Evolutionary conservation across 768 basidiomycete genomes (phyloP), one percentile per base, ranked within the genome.

Genomic region (Leccinellum rugosiceps): DNA sequence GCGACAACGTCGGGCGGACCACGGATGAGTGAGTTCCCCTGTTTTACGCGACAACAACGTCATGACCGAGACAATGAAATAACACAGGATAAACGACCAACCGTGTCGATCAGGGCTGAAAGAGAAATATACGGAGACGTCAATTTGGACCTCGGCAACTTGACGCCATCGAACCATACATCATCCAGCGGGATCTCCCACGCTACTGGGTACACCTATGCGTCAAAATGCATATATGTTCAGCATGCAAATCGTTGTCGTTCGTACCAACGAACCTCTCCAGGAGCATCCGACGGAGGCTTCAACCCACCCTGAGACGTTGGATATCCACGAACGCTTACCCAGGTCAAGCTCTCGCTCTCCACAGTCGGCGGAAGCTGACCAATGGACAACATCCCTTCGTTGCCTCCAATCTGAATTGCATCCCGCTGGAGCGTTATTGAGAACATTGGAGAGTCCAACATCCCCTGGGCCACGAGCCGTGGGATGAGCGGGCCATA

Each of bases 21-120:
- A 23, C 90, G 87, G 53, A 92, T 77, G 44, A 89, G 79, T 9
- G 88, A 90, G 72, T 85, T 90, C 0, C 90, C 90, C 87, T 90
- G 56, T 35, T 50, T 25, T 19, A 9, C n/a, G n/a, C 9, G n/a
- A 34, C 35, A 28, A 48, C 6, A 51, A 19, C 14, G 28, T 30
- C 11, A 21, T 38, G 44, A 57, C 53, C 2, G 34, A 51, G 17
- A 38, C 32, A 30, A 50, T 48, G 21, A 46, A 45, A 14, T 11
- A n/a, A 48, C 45, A 17, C 38, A 41, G 30, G 48, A 47, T 4
- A 34, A 43, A 31, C 13, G 35, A 60, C 56, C 35, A 52, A 89
- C 89, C 2, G 90, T 91, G 63, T 92, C 90, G 26, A 92, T 66
- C 17, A 91, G 73, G 1, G 84, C 87, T 3, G 88, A 85, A 11